These are phyloP conservation scores for Kodamaea leandrae DNA, from an alignment of 805 yeast species.

Conservation along the genomic window DNA sequence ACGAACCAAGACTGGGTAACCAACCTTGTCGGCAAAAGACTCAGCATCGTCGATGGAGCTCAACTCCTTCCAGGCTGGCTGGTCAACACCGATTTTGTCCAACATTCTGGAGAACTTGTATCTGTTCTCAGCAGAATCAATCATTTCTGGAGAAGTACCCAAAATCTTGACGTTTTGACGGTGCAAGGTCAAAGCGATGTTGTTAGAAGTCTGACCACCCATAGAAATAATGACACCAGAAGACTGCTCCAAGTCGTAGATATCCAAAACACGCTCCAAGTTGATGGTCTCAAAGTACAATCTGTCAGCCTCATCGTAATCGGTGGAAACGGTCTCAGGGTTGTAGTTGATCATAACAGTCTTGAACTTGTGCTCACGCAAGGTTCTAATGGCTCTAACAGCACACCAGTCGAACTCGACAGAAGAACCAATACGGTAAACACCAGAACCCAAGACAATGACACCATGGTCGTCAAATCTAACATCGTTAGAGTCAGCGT, in stretches of 20 bases:
- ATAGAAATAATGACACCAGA: slow-evolving; percentile 91
- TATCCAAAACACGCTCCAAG: slow-evolving; percentile 90
- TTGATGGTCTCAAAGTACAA: slow-evolving; percentile 94
- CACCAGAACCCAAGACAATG: slow-evolving; percentile 97
- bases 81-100: slow-evolving; percentile 95
- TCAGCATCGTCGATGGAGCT: slow-evolving; percentile 93
- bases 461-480: slow-evolving; percentile 89
- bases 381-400: slow-evolving; percentile 91
- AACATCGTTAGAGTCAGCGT: slow-evolving; percentile 85
- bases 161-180: slow-evolving; percentile 92
- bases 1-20: slow-evolving; percentile 94
- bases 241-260: slow-evolving; percentile 87
- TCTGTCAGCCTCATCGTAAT: slow-evolving; percentile 96
- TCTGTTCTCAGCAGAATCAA: slow-evolving; percentile 96
- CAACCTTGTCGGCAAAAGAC: slow-evolving; percentile 82
- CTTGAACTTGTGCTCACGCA: slow-evolving; percentile 80
- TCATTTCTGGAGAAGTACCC: slow-evolving; percentile 98
- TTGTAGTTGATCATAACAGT: slow-evolving; percentile 97
- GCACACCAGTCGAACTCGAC: slow-evolving; percentile 99
- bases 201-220: slow-evolving; percentile 99
- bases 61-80: slow-evolving; percentile 98
- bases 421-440: slow-evolving; percentile 96
- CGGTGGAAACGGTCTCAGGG: slow-evolving; percentile 99
- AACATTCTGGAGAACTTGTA: slow-evolving; percentile 97
- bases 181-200: slow-evolving; percentile 88